Conservation (phyloP, 1,139 yeast species). For the Taphrina betulina region DNA sequence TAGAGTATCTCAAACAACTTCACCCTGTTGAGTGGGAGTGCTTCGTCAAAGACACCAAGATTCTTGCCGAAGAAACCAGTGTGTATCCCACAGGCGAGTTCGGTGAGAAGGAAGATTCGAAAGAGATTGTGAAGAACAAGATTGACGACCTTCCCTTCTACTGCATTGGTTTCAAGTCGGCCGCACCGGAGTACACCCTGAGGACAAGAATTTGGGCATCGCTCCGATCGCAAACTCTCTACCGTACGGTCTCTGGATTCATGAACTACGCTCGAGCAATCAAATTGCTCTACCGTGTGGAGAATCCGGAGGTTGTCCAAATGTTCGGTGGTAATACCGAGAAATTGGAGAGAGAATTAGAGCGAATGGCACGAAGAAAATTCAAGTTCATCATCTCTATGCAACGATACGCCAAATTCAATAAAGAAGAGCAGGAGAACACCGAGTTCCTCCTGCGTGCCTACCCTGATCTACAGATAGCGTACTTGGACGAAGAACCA, state of each 20-base stretch:
- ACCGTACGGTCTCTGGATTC: slow-evolving; percentile 98
- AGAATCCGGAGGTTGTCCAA: slow-evolving; percentile 97
- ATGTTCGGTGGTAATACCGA: slow-evolving; percentile 99
- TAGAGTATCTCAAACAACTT: slow-evolving; percentile 94
- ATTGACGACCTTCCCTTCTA: slow-evolving; percentile 97
- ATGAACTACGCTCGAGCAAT: slow-evolving; percentile 99
- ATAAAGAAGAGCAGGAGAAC: slow-evolving; percentile 96
- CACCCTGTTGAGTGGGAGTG: slow-evolving; percentile 99
- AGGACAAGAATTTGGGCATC: slow-evolving; percentile 99
- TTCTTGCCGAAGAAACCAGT: slow-evolving; percentile 95
- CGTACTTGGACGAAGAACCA: slow-evolving; percentile 92
- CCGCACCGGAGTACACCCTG: slow-evolving; percentile 97
- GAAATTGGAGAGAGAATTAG: slow-evolving; percentile 88
- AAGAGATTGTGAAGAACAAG: slow-evolving; percentile 73
- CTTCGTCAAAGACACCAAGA: slow-evolving; percentile 96
- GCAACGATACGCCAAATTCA: slow-evolving; percentile 97
- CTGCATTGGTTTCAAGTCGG: slow-evolving; percentile 98
- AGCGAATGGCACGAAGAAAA: slow-evolving; percentile 98
- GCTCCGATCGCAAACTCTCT: slow-evolving; percentile 93
- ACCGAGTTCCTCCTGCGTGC: slow-evolving; percentile 98
- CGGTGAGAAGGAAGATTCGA: slow-evolving; percentile 58
- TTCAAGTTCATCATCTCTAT: slow-evolving; percentile 95
- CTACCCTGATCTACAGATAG: slow-evolving; percentile 97
- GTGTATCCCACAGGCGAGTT: slow-evolving; percentile 56
- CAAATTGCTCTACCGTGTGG: slow-evolving; percentile 94